Evolutionary conservation across 805 yeast genomes (phyloP), one percentile per base, ranked within the genome.

Genomic region (Lachancea lanzarotensis): DNA sequence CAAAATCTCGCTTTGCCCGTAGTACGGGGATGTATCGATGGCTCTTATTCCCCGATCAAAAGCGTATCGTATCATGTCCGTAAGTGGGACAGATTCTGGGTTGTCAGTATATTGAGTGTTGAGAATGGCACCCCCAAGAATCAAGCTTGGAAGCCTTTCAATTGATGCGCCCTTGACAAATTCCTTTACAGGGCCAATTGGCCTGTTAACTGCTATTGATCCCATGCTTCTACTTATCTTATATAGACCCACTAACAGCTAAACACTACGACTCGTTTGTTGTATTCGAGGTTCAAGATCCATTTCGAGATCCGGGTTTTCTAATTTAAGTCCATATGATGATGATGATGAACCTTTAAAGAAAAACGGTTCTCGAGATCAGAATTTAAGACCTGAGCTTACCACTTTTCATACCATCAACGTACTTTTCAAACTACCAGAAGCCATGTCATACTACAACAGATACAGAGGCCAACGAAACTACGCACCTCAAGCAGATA

Each of bases 1-100:
- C 12, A 90, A 51, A 16, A 65, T 71, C 57, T 90, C 98, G 4
- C 95, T 84, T 0, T 87, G 87, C 0, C 97, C 97, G 60, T 90
- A 90, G 66, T 86, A 89, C 3, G 97, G 96, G 0, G 96, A 85
- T 0, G 97, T 88, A 59, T 90, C 97, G 31, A 90, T 70, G 1
- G 95, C 93, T 38, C 72, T 74, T 48, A 87, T 68, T 0, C 96
- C 96, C 20, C 70, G 58, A 17, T 69, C 65, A 54, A 90, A 81
- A 0, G 90, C 93, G 12, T 62, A 55, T 39, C 67, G 59, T 17
- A 90, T 52, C 40, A 90, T 74, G 0, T 76, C 79, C 10, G 65
- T 68, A 10, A 81, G 72, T 1, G 87, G 83, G 35, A 86, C 52
- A 0, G 67, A 55, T 30, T 70, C 69, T 1, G 95, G 95, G 54